These are phyloP conservation scores for Psidium guajava DNA, from an alignment of 345 rosid genomes.

Conservation along the genomic window DNA sequence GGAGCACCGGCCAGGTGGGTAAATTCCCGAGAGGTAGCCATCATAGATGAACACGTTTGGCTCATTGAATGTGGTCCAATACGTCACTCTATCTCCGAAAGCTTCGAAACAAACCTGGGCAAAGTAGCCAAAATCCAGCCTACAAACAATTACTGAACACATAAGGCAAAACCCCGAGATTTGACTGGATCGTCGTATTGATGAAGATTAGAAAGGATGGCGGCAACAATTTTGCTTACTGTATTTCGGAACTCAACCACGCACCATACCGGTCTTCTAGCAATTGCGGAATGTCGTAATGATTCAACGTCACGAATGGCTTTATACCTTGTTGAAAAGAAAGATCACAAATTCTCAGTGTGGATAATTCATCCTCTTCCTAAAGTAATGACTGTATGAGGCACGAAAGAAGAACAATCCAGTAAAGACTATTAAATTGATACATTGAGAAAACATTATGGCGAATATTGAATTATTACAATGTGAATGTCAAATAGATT, in stretches of 20 bases:
- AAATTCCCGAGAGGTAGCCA: slow-evolving; percentile 20
- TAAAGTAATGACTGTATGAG: neutral
- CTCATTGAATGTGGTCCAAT: slow-evolving; percentile 59
- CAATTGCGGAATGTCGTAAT: slow-evolving; percentile 12
- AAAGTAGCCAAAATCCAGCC: slow-evolving; percentile 40
- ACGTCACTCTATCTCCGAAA: slow-evolving; percentile 51
- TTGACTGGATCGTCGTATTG: slow-evolving; percentile 9
- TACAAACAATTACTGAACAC: slow-evolving; percentile 13
- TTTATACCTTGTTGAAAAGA: slow-evolving; percentile 3
- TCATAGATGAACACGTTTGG: slow-evolving; percentile 20
- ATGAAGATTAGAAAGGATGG: neutral
- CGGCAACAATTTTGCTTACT: neutral
- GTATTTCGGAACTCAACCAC: slow-evolving; percentile 15
- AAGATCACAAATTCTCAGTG: neutral
- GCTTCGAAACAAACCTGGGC: slow-evolving; percentile 51
- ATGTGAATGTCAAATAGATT: neutral
- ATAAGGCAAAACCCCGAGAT: neutral
- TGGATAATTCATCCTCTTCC: neutral
- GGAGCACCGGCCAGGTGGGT: slow-evolving; percentile 48
- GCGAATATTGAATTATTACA: neutral
- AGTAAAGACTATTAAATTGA: neutral
- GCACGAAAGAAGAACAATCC: neutral
- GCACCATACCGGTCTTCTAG: slow-evolving; percentile 12
- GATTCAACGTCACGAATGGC: slow-evolving; percentile 14
- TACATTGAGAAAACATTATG: neutral